Evolutionary conservation across 192 early-diverging fungal species (phyloP), one percentile per base, ranked within the genome.

Genomic region (Coemansia sp.): DNA sequence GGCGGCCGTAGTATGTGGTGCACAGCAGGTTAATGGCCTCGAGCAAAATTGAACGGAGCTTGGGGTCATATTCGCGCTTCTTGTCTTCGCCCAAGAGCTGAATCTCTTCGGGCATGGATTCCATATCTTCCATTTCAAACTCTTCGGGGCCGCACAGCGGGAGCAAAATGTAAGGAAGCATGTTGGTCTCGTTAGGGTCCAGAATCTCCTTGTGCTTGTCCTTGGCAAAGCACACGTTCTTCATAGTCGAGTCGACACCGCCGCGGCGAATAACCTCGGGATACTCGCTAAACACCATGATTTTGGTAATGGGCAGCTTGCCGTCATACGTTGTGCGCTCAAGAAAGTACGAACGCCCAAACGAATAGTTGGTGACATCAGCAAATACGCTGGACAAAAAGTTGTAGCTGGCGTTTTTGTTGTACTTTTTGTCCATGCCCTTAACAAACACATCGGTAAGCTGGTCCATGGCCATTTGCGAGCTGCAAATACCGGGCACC

Each of bases 311-410:
- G 12, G 94, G 90, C 20, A 89, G 71, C 40, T 87, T 67, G 12
- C 73, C 84, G 52, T 93, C 89, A 52, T 89, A 83, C 2, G 71
- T 64, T 1, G 91, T 83, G 52, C 81, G 82, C 20, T 76, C 76
- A 8, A 96, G 75, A 68, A 93, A 92, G 42, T 81, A 86, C 0
- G 82, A 83, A 21, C 96, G 85, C 28, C 91, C 91, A 36, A 71
- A 80, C 44, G 81, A 81, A 53, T 86, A 62, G 82, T 88, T 82
- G 3, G 93, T 86, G 25, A 96, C 67, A 47, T 96, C 93, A 14
- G 93, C 93, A 83, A 98, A 96, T 10, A 97, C 94, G 40, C 91
- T 93, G 23, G 90, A 90, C 65, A 98, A 84, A 59, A 93, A 96
- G 44, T 92, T 77, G 66, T 81, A 97, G 22, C 86, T 84, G 25